Percentiles rank a stretch among this genome's conserved stretches.
Evolutionary conservation across 257 asterid species (phyloP).

Genomic region (Solanum bukasovii): DNA sequence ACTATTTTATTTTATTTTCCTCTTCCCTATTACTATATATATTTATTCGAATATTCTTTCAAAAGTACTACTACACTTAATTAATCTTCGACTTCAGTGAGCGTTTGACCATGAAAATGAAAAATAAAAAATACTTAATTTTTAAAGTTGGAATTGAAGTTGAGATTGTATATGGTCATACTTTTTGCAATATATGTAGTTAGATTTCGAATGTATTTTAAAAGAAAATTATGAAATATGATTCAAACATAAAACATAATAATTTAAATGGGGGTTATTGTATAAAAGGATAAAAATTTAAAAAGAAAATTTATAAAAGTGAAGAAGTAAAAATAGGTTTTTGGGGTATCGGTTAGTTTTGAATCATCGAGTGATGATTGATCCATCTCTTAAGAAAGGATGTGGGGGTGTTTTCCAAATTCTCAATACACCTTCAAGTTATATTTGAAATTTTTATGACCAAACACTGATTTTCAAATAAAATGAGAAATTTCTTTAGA

Average conservation of each 20-base stretch:
- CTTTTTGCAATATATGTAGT: too few relatives aligned
- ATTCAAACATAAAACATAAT: too few relatives aligned
- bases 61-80: background rate
- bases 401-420: background rate
- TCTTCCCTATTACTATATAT: background rate
- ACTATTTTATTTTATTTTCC: background rate
- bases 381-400: background rate
- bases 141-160: background rate
- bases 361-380: background rate
- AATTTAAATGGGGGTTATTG: background rate
- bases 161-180: background rate
- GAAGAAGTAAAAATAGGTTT: background rate
- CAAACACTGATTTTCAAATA: too few relatives aligned
- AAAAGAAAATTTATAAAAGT: too few relatives aligned
- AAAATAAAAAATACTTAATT: too few relatives aligned
- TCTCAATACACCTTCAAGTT: background rate
- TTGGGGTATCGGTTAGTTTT: background rate
- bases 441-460: background rate
- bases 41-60: background rate
- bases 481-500: accelerated
- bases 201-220: too few relatives aligned
- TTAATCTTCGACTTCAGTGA: background rate
- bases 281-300: too few relatives aligned
- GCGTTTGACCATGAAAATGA: background rate
- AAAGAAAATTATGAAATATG: background rate